These are phyloP conservation scores for Globisporangium sylvaticum DNA, from an alignment of 352 stramenopile species.

Conservation along the genomic window DNA sequence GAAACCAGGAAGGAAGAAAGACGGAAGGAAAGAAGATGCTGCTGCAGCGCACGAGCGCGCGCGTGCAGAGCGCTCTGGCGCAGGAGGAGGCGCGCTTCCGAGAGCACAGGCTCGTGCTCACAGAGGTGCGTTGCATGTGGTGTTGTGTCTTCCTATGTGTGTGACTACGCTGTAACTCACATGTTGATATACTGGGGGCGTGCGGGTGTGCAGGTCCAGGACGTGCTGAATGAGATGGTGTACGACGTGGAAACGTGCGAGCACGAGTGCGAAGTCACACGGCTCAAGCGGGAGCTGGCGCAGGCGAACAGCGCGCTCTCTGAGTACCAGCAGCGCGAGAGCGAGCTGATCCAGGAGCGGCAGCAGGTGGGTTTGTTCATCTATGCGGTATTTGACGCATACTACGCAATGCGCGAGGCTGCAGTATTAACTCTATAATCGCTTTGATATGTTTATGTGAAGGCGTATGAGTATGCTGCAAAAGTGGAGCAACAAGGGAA, in stretches of 20 bases:
- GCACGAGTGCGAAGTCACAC: conserved; percentile 45
- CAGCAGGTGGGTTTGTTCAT: conserved; percentile 36
- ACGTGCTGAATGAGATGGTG: conserved; percentile 75
- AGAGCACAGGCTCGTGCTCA: conserved; percentile 38
- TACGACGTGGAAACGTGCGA: conserved; percentile 76
- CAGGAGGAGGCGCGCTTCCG: conserved; percentile 39
- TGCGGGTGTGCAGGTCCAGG: conserved; percentile 38
- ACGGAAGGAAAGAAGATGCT: conserved; percentile 17
- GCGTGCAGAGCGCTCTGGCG: conserved; percentile 34
- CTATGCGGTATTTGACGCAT: neutral
- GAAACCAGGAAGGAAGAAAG: neutral
- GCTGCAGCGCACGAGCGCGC: conserved; percentile 31
- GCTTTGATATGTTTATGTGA: neutral
- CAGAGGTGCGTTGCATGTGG: conserved; percentile 28
- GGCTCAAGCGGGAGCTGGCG: conserved; percentile 33
- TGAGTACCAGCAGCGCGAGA: conserved; percentile 59
- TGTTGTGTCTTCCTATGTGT: neutral
- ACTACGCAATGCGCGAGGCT: too few relatives aligned
- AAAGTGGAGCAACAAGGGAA: conserved; percentile 51
- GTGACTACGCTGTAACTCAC: neutral
- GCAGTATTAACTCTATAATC: neutral
- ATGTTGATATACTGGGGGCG: neutral
- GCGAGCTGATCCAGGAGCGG: conserved; percentile 50
- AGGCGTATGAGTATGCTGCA: conserved; percentile 53
- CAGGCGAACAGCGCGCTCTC: conserved; percentile 26